Evolutionary conservation across 2,329 filamentous ascomycete genomes (phyloP).

Genomic region (Colletotrichum destructivum): DNA sequence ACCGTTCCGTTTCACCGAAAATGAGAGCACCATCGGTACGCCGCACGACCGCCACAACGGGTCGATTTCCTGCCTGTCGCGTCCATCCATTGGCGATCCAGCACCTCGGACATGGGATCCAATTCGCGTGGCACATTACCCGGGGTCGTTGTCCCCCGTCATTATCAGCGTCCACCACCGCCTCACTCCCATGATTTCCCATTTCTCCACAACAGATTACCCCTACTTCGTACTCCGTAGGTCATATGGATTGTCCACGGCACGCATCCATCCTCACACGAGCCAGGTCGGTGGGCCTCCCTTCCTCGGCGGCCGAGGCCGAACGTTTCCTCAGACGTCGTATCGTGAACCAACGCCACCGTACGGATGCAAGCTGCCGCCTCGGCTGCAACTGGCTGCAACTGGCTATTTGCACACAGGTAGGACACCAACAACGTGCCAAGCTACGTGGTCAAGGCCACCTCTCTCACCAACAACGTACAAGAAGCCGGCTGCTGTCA

Average conservation of each 20-base stretch:
- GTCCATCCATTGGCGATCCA: conserved; percentile 35
- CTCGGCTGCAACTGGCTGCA: no score
- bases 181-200: background rate
- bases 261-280: background rate
- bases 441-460: background rate
- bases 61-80: conserved; percentile 18
- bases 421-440: background rate
- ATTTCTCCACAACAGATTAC: background rate
- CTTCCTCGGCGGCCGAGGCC: background rate
- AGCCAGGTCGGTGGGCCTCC: background rate
- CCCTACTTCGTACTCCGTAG: background rate
- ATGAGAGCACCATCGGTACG: conserved; percentile 16
- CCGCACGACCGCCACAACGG: conserved; percentile 19
- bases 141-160: conserved; percentile 21
- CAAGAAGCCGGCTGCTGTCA: conserved; percentile 3
- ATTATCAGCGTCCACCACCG: background rate
- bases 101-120: conserved; percentile 32
- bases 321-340: background rate
- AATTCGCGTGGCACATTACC: conserved; percentile 30
- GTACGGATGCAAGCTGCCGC: no score
- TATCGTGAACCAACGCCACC: background rate
- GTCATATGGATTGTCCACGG: background rate
- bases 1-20: conserved; percentile 37
- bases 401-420: no score
- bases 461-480: no score